Evolutionary conservation across 345 rosid species (phyloP), one percentile per base, ranked within the genome.

Genomic region (Syzygium oleosum): DNA sequence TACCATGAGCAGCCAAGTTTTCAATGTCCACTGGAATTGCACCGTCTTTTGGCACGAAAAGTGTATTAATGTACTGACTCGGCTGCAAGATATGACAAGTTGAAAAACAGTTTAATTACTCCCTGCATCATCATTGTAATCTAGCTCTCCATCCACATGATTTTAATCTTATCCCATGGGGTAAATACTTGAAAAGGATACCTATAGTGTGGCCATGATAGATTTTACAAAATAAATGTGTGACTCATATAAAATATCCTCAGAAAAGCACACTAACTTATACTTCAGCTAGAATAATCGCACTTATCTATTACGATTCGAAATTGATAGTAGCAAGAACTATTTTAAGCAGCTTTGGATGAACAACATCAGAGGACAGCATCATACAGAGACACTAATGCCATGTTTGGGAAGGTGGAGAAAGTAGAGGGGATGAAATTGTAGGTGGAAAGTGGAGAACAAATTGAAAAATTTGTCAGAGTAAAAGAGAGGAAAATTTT

Each of bases 41-140:
- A 88, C 97, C 94, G 85, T 92, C 96, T 91, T 92, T 94, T 23
- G 98, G 98, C 88, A 96, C 98, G 88, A 97, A 90, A 89, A 97
- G 91, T 16, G 97, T 93, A 89, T 95, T 95, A 89, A 97, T 90
- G 89, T 97, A 96, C 90, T 94, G 91, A 89, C 92, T 91, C 84
- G 96, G 95, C 99, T 97, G 96, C 93, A 94, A 54, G 90, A 65
- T 53, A 29, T 41, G 10, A 51, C 61, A 84, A 84, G n/a, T 46
- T 38, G 41, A 86, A 2, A 59, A 86, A 23, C 22, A n/a, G 21
- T 86, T 46, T 63, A 25, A 19, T 22, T 73, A 73, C 83, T 9
- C 27, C 83, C 49, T 0, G 49, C 27, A 34, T 17, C 25, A 73
- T 73, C 25, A 73, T 31, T 68, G 43, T 73, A 34, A 73, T 73